These are phyloP conservation scores for Cyclanthera cordifolia DNA, from an alignment of 306 rosid species.

Conservation along the genomic window DNA sequence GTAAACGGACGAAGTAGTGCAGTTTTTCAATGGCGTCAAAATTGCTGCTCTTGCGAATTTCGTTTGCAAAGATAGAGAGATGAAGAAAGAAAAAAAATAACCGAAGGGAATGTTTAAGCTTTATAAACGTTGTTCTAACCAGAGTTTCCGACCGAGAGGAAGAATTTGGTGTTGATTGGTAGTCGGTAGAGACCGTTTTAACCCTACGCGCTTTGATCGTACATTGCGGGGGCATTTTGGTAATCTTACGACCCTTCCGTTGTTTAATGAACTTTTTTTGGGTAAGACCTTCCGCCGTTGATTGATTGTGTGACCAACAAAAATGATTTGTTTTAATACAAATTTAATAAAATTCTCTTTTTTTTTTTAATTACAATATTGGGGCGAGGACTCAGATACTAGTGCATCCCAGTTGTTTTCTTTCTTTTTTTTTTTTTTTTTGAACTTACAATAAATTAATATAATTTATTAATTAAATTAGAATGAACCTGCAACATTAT, in stretches of 20 bases:
- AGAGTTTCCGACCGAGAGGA: constrained; percentile 2
- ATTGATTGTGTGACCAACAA: too few relatives aligned
- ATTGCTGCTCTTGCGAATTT: background rate
- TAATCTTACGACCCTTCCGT: background rate
- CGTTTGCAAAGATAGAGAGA: background rate
- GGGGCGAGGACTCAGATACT: too few relatives aligned
- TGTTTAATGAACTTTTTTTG: too few relatives aligned
- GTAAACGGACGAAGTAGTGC: background rate
- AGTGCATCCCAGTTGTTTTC: too few relatives aligned
- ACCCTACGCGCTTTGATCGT: constrained; percentile 10
- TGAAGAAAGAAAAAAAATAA: background rate
- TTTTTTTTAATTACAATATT: too few relatives aligned
- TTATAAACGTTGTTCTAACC: constrained; percentile 9
- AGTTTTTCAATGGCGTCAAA: constrained; percentile 5
- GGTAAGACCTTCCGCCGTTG: too few relatives aligned
- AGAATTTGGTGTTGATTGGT: constrained; percentile 14
- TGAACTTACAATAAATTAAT: too few relatives aligned
- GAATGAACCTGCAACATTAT: too few relatives aligned
- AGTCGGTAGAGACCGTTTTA: constrained; percentile 16
- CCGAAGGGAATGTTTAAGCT: background rate
- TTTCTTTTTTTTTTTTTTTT: too few relatives aligned
- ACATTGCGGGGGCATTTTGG: constrained; percentile 3
- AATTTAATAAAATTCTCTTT: too few relatives aligned
- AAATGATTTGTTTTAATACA: too few relatives aligned
- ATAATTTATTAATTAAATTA: too few relatives aligned